Conservation (phyloP, 176 grass and related monocot genomes). For the Pontederia paniculata region DNA sequence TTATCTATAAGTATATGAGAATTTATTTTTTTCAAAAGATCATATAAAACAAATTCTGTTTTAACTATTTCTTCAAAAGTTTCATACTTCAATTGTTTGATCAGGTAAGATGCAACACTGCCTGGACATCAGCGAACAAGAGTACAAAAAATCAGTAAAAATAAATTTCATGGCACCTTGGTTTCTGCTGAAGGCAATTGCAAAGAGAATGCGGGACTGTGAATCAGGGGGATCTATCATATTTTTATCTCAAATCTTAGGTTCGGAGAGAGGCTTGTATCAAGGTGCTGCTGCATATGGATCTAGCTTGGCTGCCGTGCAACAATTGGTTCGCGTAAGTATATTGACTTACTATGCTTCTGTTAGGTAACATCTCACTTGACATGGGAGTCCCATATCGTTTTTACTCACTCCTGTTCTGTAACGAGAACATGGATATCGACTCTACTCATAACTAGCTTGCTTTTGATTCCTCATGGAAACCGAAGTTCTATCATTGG, state of each 20-base stretch:
- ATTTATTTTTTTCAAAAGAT: neutral
- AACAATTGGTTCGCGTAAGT: slow-evolving; percentile 79
- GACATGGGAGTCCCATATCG: neutral
- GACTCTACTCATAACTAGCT: no score
- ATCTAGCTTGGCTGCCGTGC: slow-evolving; percentile 61
- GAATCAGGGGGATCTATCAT: slow-evolving; percentile 47
- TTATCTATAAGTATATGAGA: no score
- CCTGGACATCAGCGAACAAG: slow-evolving; percentile 49
- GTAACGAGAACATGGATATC: no score
- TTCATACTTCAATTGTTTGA: neutral
- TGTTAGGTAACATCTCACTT: neutral
- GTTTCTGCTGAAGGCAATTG: slow-evolving; percentile 55
- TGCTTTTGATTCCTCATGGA: no score
- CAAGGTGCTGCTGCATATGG: slow-evolving; percentile 65
- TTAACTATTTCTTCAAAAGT: neutral
- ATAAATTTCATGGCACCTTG: slow-evolving; percentile 63
- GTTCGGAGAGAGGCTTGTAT: slow-evolving; percentile 85
- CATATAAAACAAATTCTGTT: neutral
- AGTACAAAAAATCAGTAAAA: slow-evolving; percentile 54
- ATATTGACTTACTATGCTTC: neutral
- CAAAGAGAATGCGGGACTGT: slow-evolving; percentile 42
- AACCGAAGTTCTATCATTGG: no score
- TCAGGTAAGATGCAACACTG: slow-evolving; percentile 61
- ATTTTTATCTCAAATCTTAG: slow-evolving; percentile 80
- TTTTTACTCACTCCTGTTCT: no score